phyloP scores from a whole-genome alignment of 305 asterid genomes.

The Solanum aculeatissimum region DNA sequence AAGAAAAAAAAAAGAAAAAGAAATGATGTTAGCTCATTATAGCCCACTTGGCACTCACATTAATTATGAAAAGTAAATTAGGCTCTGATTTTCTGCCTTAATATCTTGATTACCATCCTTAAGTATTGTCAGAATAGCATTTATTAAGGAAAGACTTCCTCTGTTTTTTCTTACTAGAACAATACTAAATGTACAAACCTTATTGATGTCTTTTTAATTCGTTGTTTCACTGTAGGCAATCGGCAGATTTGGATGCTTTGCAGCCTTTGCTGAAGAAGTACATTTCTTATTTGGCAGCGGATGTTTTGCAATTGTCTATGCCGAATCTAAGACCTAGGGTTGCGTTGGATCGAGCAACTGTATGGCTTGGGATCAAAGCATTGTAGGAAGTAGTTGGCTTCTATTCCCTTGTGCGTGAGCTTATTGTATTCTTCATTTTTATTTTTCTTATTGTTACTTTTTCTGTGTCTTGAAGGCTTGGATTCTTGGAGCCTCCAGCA shows the following conservation, averaged over 20 bases:
- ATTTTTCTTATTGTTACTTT: slow-evolving; percentile 16
- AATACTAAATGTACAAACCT: not conserved
- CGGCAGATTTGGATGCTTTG: slow-evolving; percentile 77
- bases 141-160: not conserved
- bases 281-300: slow-evolving; percentile 68
- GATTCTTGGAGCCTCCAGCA: slow-evolving; percentile 91
- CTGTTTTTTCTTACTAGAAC: not conserved
- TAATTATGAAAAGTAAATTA: not conserved
- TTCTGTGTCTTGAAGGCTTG: slow-evolving; percentile 58
- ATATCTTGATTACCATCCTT: not conserved
- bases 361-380: slow-evolving; percentile 99
- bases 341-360: slow-evolving; percentile 76
- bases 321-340: slow-evolving; percentile 78
- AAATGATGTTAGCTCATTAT: not conserved
- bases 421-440: slow-evolving; percentile 8
- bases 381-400: slow-evolving; percentile 72
- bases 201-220: not conserved
- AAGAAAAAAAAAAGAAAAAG: not conserved
- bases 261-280: slow-evolving; percentile 82
- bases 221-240: slow-evolving; percentile 32
- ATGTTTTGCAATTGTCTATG: slow-evolving; percentile 26
- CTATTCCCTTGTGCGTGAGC: slow-evolving; percentile 10
- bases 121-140: not conserved
- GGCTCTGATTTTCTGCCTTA: not conserved
- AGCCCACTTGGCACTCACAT: not conserved